These are phyloP conservation scores for Hygrocybe punicea DNA, from an alignment of 768 basidiomycete species.

Conservation along the genomic window DNA sequence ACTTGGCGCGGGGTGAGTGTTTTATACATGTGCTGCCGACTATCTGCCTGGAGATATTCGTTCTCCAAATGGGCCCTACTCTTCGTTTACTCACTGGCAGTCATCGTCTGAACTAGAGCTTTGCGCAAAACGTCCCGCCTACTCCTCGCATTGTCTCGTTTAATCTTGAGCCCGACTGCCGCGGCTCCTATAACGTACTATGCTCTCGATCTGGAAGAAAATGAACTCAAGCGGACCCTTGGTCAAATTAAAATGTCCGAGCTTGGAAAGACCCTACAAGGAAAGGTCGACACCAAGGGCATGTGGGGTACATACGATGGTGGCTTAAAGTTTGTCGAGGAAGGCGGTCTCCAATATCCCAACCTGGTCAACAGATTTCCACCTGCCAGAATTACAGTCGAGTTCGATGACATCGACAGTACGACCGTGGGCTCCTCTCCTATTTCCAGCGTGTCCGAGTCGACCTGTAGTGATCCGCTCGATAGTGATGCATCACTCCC, in stretches of 20 bases:
- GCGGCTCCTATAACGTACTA: conserved; percentile 71
- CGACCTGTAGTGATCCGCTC: conserved; percentile 17
- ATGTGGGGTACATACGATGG: conserved; percentile 91
- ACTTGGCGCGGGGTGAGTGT: conserved; percentile 88
- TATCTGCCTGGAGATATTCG: neutral
- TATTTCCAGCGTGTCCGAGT: conserved; percentile 33
- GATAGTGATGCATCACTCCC: conserved; percentile 33
- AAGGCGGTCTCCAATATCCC: conserved; percentile 50
- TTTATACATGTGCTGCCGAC: neutral
- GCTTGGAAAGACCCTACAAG: conserved; percentile 56
- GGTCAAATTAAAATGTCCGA: conserved; percentile 59
- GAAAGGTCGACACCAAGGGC: conserved; percentile 77
- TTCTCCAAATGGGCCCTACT: too few relatives aligned
- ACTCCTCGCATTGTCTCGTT: conserved; percentile 62
- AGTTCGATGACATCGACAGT: conserved; percentile 6
- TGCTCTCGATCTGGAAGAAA: conserved; percentile 89
- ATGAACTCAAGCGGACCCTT: conserved; percentile 80
- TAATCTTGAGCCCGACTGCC: conserved; percentile 37
- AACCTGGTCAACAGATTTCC: conserved; percentile 11
- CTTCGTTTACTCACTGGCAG: conserved; percentile 4
- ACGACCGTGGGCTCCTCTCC: conserved; percentile 37
- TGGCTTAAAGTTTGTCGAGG: conserved; percentile 73
- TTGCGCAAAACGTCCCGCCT: conserved; percentile 88
- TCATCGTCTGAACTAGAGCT: conserved; percentile 46
- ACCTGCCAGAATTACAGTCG: conserved; percentile 9